Percentiles rank a stretch among this genome's conserved stretches.
Evolutionary conservation across 169 alveolate genomes (phyloP).

Genomic region (Condylostoma magnum): DNA sequence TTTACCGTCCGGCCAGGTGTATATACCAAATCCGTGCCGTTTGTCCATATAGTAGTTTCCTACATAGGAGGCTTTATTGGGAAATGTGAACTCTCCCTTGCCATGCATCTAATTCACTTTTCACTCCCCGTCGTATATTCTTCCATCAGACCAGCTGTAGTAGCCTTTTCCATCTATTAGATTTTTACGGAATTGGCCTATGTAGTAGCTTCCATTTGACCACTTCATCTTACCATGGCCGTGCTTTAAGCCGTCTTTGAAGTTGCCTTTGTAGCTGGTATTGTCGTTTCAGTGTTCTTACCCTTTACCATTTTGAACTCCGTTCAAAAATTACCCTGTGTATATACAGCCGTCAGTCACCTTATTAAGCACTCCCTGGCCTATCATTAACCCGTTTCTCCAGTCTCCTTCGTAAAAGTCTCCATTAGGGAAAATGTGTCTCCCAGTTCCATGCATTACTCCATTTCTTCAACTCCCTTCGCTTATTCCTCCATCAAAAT

Average conservation of each 20-base stretch:
- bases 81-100: conserved; percentile 83
- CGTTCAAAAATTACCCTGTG: too few species aligned
- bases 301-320: too few species aligned
- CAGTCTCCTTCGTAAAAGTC: conserved; percentile 28
- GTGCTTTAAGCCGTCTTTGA: conserved; percentile 10
- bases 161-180: conserved; percentile 20
- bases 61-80: conserved; percentile 77
- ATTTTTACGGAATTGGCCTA: neutral
- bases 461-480: conserved; percentile 82
- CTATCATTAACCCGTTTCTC: neutral
- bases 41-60: conserved; percentile 9
- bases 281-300: too few species aligned
- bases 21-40: conserved; percentile 9
- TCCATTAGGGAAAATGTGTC: conserved; percentile 82
- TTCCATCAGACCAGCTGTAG: conserved; percentile 18
- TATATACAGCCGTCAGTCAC: too few species aligned
- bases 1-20: neutral
- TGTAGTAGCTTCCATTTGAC: conserved; percentile 17
- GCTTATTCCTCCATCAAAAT: conserved; percentile 70
- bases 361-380: conserved; percentile 9
- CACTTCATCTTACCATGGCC: conserved; percentile 6
- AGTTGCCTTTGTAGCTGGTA: conserved; percentile 25
- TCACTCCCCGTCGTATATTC: conserved; percentile 80
- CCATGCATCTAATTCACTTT: conserved; percentile 84
- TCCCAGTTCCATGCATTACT: conserved; percentile 84